These are phyloP conservation scores for Flaveria trinervia DNA, from an alignment of 129 eudicot genomes.

Conservation along the genomic window DNA sequence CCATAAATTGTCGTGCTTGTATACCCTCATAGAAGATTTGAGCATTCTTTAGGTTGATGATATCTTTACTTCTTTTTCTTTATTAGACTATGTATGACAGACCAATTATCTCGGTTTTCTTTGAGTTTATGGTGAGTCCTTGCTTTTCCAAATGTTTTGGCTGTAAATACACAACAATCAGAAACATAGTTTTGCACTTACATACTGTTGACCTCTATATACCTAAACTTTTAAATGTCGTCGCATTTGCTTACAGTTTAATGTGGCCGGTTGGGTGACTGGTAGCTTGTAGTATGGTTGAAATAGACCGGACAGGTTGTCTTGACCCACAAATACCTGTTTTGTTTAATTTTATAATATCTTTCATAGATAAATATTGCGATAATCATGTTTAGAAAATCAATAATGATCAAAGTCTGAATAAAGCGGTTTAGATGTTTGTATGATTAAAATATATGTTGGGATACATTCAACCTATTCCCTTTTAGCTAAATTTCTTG, in stretches of 20 bases:
- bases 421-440: background rate
- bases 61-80: background rate
- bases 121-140: background rate
- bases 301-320: background rate
- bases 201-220: background rate
- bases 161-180: too few relatives aligned
- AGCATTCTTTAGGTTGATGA: background rate
- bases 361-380: background rate
- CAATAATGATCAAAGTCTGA: background rate
- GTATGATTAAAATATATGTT: background rate
- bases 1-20: background rate
- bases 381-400: background rate
- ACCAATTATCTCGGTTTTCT: constrained; percentile 13
- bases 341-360: background rate
- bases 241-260: background rate
- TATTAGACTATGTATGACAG: constrained; percentile 1
- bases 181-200: background rate
- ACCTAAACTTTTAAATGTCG: background rate
- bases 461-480: background rate
- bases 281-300: background rate
- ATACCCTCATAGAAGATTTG: background rate
- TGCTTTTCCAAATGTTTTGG: background rate
- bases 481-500: constrained; percentile 9
- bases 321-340: background rate
- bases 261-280: background rate